phyloP scores from a whole-genome alignment of 1,284 basidiomycete species.

The Rhizopogon parksii region DNA sequence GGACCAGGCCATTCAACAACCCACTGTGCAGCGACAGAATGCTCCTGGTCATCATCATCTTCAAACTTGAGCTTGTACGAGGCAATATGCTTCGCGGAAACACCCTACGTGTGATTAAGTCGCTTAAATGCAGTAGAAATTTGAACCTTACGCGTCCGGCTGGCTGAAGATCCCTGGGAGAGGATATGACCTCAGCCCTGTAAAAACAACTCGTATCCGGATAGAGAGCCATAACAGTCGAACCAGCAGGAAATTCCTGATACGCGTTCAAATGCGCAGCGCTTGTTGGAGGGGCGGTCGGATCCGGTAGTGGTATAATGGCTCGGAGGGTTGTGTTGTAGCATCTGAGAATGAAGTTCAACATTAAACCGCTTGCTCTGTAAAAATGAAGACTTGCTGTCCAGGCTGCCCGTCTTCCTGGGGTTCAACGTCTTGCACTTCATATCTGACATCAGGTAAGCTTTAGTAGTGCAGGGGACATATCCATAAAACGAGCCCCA shows the following conservation, averaged over 20 bases:
- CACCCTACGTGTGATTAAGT: constrained; percentile 17
- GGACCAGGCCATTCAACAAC: constrained; percentile 69
- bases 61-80: constrained; percentile 75
- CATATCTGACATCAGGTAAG: constrained; percentile 45
- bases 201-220: constrained; percentile 85
- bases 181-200: constrained; percentile 68
- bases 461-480: constrained; percentile 4
- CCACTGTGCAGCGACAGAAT: constrained; percentile 61
- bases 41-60: constrained; percentile 76
- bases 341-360: constrained; percentile 33
- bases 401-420: constrained; percentile 71
- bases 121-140: constrained; percentile 5
- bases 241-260: constrained; percentile 62
- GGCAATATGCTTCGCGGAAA: constrained; percentile 39
- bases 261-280: constrained; percentile 62
- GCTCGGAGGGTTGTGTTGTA: constrained; percentile 63
- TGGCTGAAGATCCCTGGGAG: constrained; percentile 51
- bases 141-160: constrained; percentile 40
- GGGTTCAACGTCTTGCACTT: constrained; percentile 75
- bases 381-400: constrained; percentile 35
- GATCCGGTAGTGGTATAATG: constrained; percentile 74
- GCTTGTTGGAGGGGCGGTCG: constrained; percentile 45
- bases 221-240: constrained; percentile 74
- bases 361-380: constrained; percentile 6
- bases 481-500: constrained; percentile 20